phyloP scores from a whole-genome alignment of 768 basidiomycete genomes.

The Leucocoprinus birnbaumii region DNA sequence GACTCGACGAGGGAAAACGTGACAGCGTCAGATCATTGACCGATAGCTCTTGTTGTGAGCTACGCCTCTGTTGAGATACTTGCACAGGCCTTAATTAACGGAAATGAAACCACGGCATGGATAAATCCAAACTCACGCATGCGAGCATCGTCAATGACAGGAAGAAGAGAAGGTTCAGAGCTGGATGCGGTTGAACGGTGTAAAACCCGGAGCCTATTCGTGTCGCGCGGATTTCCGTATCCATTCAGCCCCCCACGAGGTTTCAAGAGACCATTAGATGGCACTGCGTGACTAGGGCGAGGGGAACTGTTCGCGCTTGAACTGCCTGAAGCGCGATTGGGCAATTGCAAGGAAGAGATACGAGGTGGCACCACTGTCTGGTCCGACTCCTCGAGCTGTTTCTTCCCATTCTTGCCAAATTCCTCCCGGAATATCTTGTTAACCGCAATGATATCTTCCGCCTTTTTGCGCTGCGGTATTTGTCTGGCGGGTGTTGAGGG shows the following conservation, averaged over 20 bases:
- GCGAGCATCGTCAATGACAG: conserved; percentile 46
- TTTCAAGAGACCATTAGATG: conserved; percentile 41
- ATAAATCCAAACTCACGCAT: conserved; percentile 35
- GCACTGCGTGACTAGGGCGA: conserved; percentile 27
- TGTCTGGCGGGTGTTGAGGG: conserved; percentile 58
- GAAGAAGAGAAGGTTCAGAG: conserved; percentile 80
- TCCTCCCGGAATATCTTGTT: conserved; percentile 16
- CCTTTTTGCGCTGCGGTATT: conserved; percentile 31
- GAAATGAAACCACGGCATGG: conserved; percentile 2
- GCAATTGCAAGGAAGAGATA: conserved; percentile 43
- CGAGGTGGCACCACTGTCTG: conserved; percentile 47
- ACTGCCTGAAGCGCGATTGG: conserved; percentile 26
- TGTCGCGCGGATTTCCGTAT: conserved; percentile 19
- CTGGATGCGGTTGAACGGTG: conserved; percentile 73
- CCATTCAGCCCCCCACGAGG: conserved; percentile 35
- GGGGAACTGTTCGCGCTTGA: conserved; percentile 21
- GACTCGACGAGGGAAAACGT: conserved; percentile 44
- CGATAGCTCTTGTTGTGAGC: conserved; percentile 55
- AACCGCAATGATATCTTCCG: conserved; percentile 27
- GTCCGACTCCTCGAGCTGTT: conserved; percentile 14
- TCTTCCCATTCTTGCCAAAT: conserved; percentile 17
- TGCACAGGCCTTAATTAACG: conserved; percentile 1
- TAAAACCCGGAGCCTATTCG: conserved; percentile 52
- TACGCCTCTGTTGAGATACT: conserved; percentile 20
- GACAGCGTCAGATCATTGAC: conserved; percentile 46